phyloP scores from a whole-genome alignment of 1,284 basidiomycete species.

The Moesziomyces globuligerus region DNA sequence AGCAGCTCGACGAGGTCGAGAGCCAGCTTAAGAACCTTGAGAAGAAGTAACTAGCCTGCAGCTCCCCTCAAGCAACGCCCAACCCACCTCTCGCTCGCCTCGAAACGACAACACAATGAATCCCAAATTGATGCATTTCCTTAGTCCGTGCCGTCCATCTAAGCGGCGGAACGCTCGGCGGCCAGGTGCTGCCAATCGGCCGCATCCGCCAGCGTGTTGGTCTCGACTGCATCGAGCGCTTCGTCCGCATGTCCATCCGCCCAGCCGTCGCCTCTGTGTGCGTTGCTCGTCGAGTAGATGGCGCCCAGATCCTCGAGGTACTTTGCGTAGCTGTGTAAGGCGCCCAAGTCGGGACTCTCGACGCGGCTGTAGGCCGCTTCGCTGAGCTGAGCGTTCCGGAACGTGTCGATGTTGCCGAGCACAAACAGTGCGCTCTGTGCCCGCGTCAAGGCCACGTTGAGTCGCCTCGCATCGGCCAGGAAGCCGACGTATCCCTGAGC shows the following conservation, averaged over 20 bases:
- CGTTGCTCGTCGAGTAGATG: neutral
- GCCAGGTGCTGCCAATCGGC: conserved; percentile 31
- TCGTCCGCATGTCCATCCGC: conserved; percentile 10
- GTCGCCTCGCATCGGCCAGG: conserved; percentile 89
- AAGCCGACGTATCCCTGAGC: conserved; percentile 82
- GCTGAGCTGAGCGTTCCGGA: conserved; percentile 67
- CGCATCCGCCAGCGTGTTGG: conserved; percentile 14
- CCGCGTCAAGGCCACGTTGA: conserved; percentile 96
- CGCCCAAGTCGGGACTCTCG: conserved; percentile 41
- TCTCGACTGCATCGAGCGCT: conserved; percentile 18
- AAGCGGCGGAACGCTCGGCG: conserved; percentile 31
- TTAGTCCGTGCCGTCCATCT: too few species aligned
- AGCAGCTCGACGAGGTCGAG: conserved; percentile 54
- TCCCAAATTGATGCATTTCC: neutral
- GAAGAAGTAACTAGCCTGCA: conserved; percentile 37
- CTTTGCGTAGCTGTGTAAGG: conserved; percentile 31
- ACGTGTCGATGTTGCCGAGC: conserved; percentile 81
- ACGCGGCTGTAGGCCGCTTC: conserved; percentile 45
- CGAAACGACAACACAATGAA: too few species aligned
- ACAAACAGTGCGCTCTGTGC: conserved; percentile 89
- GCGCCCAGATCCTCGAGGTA: conserved; percentile 30
- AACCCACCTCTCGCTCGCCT: conserved; percentile 16
- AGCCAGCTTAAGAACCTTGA: conserved; percentile 53
- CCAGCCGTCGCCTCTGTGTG: conserved; percentile 4
- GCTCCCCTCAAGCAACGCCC: neutral